Percentiles rank a stretch among this genome's conserved stretches.
Evolutionary conservation across 2,329 filamentous ascomycete species (phyloP).

Genomic region (Paecilomyces niveus): DNA sequence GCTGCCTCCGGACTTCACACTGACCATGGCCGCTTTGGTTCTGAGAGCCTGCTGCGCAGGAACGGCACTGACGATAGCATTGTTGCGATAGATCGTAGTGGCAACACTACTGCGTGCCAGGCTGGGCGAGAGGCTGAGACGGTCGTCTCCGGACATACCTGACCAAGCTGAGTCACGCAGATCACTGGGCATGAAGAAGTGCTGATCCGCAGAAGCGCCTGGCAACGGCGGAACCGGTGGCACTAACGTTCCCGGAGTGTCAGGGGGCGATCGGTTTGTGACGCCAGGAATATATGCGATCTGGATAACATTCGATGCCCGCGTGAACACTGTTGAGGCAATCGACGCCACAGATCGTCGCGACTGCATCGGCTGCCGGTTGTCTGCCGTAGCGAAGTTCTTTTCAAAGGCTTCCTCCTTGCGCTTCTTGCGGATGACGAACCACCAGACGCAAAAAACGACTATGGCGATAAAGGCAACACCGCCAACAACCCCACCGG

Average conservation of each 20-base stretch:
- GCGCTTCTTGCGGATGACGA: conserved; percentile 71
- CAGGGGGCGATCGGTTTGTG: conserved; percentile 79
- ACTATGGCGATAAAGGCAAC: conserved; percentile 65
- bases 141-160: conserved; percentile 52
- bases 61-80: conserved; percentile 70
- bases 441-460: conserved; percentile 79
- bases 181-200: conserved; percentile 89
- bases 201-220: conserved; percentile 62
- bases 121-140: conserved; percentile 45
- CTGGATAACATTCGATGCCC: conserved; percentile 97
- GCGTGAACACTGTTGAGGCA: conserved; percentile 88
- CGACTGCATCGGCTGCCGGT: conserved; percentile 50
- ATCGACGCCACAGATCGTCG: conserved; percentile 85
- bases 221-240: conserved; percentile 94
- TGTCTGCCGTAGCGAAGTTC: conserved; percentile 49
- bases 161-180: conserved; percentile 89
- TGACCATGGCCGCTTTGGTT: conserved; percentile 86
- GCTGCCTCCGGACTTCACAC: conserved; percentile 67
- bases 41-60: conserved; percentile 82
- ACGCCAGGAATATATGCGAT: conserved; percentile 98
- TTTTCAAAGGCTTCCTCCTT: conserved; percentile 50
- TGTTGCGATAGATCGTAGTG: conserved; percentile 89
- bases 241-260: conserved; percentile 72
- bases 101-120: conserved; percentile 60
- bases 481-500: conserved; percentile 83